Evolutionary conservation across 2,329 filamentous ascomycete genomes (phyloP).

Genomic region (Colletotrichum lupini): DNA sequence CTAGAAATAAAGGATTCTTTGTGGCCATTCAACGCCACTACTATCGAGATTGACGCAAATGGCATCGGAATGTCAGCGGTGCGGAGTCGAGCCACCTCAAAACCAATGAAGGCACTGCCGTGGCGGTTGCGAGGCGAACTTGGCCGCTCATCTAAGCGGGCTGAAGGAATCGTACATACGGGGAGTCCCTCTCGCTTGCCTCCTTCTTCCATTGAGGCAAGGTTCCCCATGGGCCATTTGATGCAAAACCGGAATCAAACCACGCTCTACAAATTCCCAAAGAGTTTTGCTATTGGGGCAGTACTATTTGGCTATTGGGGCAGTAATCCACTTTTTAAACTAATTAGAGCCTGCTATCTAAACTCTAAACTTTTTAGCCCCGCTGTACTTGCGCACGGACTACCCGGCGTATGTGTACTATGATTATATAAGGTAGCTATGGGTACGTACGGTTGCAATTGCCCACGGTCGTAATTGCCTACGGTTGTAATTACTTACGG

Average conservation of each 20-base stretch:
- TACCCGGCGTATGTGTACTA: fast-evolving
- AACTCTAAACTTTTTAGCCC: no score
- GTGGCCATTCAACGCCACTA: background rate
- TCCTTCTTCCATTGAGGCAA: background rate
- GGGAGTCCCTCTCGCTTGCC: background rate
- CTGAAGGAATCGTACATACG: background rate
- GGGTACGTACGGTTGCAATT: no score
- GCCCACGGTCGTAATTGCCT: no score
- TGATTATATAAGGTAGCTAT: no score
- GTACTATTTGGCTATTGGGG: no score
- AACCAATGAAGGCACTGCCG: background rate
- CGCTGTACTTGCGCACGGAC: no score
- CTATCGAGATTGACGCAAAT: background rate
- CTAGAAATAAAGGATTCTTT: background rate
- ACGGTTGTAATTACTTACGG: no score
- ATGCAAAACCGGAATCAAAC: background rate
- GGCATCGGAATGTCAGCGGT: background rate
- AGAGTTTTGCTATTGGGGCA: no score
- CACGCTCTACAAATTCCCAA: background rate
- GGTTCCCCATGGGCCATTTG: background rate
- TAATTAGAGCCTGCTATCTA: no score
- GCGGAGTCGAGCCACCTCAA: background rate
- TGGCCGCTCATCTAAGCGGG: background rate
- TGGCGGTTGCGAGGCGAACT: background rate
- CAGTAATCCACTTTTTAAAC: no score